Conservation (phyloP, 2,329 filamentous ascomycete genomes). For the Pezicula carpinea region DNA sequence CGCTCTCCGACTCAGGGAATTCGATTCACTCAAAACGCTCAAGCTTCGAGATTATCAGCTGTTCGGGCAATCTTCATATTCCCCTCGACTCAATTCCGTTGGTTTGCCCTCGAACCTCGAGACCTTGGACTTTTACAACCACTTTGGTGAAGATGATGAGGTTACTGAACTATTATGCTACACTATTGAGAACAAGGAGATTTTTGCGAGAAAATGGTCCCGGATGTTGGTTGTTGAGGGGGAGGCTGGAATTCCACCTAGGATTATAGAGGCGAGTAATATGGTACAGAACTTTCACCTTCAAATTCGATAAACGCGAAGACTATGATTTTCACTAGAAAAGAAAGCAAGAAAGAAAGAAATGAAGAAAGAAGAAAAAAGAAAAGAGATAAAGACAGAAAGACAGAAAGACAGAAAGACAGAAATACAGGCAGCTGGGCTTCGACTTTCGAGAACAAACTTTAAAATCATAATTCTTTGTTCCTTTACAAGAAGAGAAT, state of each 20-base stretch:
- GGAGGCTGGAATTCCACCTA: slow-evolving; percentile 30
- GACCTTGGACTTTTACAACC: slow-evolving; percentile 41
- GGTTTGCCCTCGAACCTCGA: slow-evolving; percentile 42
- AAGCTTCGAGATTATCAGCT: slow-evolving; percentile 44
- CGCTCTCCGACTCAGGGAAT: slow-evolving; percentile 40
- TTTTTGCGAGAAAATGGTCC: slow-evolving; percentile 34
- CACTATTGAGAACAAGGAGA: slow-evolving; percentile 33
- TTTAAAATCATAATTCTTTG: too few relatives aligned
- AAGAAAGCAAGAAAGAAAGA: too few relatives aligned
- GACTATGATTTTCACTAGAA: background rate
- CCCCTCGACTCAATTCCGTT: slow-evolving; percentile 41
- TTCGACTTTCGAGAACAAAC: too few relatives aligned
- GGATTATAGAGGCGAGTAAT: slow-evolving; percentile 30
- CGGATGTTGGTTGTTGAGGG: slow-evolving; percentile 34
- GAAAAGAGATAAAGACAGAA: too few relatives aligned
- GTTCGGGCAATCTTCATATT: slow-evolving; percentile 40
- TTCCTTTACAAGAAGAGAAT: too few relatives aligned
- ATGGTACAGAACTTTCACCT: background rate
- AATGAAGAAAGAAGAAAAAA: too few relatives aligned
- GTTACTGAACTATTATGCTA: slow-evolving; percentile 40
- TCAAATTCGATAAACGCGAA: background rate
- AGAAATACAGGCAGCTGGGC: too few relatives aligned
- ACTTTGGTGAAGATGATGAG: slow-evolving; percentile 41
- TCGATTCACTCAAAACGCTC: slow-evolving; percentile 35
- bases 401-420: too few relatives aligned